Base-by-base conservation (phyloP, 306 rosid genomes). In the Purshia tridentata region DNA sequence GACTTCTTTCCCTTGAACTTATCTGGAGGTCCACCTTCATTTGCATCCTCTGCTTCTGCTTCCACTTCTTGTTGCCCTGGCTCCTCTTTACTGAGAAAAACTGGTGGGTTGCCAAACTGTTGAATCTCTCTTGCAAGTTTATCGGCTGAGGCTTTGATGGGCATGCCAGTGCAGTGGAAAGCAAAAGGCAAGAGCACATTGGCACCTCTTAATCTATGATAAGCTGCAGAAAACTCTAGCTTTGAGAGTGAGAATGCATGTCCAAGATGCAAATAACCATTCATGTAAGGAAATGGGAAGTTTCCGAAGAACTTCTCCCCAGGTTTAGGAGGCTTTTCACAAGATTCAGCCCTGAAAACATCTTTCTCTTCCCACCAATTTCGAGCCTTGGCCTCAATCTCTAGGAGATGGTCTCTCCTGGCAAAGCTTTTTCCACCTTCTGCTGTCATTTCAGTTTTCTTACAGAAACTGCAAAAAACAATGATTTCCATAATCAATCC, bases 151-250 rank as follows among this genome's bases (percentile, higher is more conserved):
- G 98, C 98, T 72, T 94, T 94, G 79, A 94, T 91, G 0, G 98
- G 98, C 98, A 94, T 89, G 65, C 98, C 98, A 0, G 98, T 94
- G 89, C 98, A 94, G 65, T 94, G 98, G 69, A 94, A 94, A 22
- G 83, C 96, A 16, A 94, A 94, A 9, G 98, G 98, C 12, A 91
- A 75, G 5, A 94, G 85, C 44, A 94, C 98, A 50, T 91, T 91
- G 45, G 97, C 94, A 13, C 98, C 98, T 52, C 91, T 86, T 18
- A 93, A 60, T 59, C 97, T 74, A 65, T 93, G 98, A 72, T 73
- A 93, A 4, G 96, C 98, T 1, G 96, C 89, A 5, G 98, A 92
- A 44, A 93, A 93, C 78, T 93, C 97, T 13, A 94, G 70, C 67
- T 91, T 91, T 9, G 98, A 89, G 63, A 94, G 44, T 0, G 96